phyloP scores from a whole-genome alignment of 2,329 filamentous ascomycete species.

The Rutstroemia sydowiana region DNA sequence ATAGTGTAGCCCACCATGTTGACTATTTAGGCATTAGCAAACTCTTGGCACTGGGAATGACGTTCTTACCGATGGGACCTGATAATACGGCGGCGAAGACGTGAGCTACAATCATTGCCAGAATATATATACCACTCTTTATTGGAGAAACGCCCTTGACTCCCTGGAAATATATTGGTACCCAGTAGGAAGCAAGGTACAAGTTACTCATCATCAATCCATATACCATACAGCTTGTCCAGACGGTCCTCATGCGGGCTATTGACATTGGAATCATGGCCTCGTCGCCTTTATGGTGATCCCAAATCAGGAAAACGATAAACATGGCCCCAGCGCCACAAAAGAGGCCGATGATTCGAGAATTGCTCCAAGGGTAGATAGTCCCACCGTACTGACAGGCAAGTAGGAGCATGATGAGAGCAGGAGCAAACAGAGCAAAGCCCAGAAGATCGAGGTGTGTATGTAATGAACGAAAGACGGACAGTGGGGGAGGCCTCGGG shows the following conservation, averaged over 20 bases:
- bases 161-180: constrained; percentile 44
- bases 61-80: not conserved
- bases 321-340: constrained; percentile 12
- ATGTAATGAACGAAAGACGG: constrained; percentile 14
- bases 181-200: constrained; percentile 33
- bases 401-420: constrained; percentile 29
- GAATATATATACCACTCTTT: constrained; percentile 33
- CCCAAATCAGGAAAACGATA: constrained; percentile 19
- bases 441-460: constrained; percentile 31
- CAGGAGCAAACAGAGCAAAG: constrained; percentile 29
- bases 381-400: constrained; percentile 29
- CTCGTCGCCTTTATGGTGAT: constrained; percentile 20
- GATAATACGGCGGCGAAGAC: constrained; percentile 3
- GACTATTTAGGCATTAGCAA: not conserved
- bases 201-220: not conserved
- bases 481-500: not conserved
- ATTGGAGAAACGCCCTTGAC: constrained; percentile 33
- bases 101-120: constrained; percentile 33
- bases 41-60: not conserved
- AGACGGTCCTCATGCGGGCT: constrained; percentile 15
- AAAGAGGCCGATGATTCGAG: constrained; percentile 20
- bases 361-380: constrained; percentile 25
- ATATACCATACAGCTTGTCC: not conserved
- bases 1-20: too few species aligned
- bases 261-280: constrained; percentile 20